phyloP scores from a whole-genome alignment of 192 early-diverging fungal genomes.

The Backusella psychrophila region DNA sequence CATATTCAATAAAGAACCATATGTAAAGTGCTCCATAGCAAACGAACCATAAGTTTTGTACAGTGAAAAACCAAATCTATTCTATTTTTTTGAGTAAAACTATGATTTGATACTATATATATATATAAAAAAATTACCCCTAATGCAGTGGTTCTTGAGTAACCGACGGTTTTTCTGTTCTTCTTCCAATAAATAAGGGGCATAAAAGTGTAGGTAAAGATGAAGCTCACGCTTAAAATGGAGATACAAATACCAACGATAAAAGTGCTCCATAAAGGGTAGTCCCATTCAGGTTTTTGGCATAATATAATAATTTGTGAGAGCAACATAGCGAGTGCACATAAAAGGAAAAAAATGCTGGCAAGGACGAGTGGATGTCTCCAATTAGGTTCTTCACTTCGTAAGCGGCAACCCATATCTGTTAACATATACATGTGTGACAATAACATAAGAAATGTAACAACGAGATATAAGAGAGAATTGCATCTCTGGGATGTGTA shows the following conservation, averaged over 20 bases:
- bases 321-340: not conserved
- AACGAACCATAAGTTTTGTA: not conserved
- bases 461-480: not conserved
- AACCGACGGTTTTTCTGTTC: not conserved
- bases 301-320: not conserved
- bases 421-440: slow-evolving; percentile 8
- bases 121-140: not conserved
- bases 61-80: slow-evolving; percentile 11
- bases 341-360: not conserved
- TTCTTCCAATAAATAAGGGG: slow-evolving; percentile 12
- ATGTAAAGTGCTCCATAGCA: slow-evolving; percentile 1
- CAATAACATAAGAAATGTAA: slow-evolving; percentile 6
- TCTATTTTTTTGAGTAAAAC: no score
- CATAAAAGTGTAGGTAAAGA: slow-evolving; percentile 15
- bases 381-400: not conserved
- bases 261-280: not conserved
- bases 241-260: not conserved
- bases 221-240: not conserved
- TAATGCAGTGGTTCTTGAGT: slow-evolving; percentile 13
- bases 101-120: not conserved
- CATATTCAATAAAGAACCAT: slow-evolving; percentile 10
- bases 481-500: not conserved
- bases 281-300: not conserved
- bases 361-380: not conserved
- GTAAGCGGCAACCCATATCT: slow-evolving; percentile 2